A percentile compares a stretch with the other conserved stretches of the same genome.
phyloP scores from a whole-genome alignment of 768 basidiomycete genomes.

The Pleurotus tuoliensis region DNA sequence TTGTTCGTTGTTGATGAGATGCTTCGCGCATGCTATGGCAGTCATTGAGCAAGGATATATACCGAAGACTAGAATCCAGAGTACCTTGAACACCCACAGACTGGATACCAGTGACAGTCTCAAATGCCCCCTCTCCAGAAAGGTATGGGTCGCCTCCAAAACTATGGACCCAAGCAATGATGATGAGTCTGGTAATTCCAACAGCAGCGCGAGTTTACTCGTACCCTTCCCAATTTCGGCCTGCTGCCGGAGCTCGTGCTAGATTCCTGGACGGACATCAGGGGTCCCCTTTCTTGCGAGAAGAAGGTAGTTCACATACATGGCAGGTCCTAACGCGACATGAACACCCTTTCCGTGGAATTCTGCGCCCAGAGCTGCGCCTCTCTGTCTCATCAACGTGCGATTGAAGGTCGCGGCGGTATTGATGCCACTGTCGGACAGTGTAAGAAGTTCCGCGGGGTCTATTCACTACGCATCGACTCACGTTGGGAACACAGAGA shows the following conservation, averaged over 20 bases:
- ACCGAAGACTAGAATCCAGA: background rate
- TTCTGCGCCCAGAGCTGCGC: conserved; percentile 54
- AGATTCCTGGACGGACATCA: conserved; percentile 31
- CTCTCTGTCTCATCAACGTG: conserved; percentile 52
- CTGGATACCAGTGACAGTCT: conserved; percentile 50
- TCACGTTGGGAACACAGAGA: conserved; percentile 49
- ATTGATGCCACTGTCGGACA: conserved; percentile 39
- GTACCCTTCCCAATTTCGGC: conserved; percentile 51
- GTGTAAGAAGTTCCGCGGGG: background rate
- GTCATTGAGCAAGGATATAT: background rate
- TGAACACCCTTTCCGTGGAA: conserved; percentile 59
- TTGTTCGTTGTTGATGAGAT: conserved; percentile 46
- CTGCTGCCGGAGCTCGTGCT: conserved; percentile 40
- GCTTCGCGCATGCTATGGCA: conserved; percentile 34
- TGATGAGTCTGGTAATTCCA: background rate
- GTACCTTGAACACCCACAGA: conserved; percentile 46
- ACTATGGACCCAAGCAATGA: conserved; percentile 14
- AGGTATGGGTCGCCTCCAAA: conserved; percentile 53
- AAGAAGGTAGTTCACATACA: conserved; percentile 23
- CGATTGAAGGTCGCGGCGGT: conserved; percentile 52
- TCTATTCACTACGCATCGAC: conserved; percentile 4
- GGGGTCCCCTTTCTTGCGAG: background rate
- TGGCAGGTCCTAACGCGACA: conserved; percentile 48
- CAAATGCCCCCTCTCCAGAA: conserved; percentile 50
- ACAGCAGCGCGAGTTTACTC: background rate